phyloP scores from a whole-genome alignment of 345 rosid genomes.

The Corchorus capsularis region DNA sequence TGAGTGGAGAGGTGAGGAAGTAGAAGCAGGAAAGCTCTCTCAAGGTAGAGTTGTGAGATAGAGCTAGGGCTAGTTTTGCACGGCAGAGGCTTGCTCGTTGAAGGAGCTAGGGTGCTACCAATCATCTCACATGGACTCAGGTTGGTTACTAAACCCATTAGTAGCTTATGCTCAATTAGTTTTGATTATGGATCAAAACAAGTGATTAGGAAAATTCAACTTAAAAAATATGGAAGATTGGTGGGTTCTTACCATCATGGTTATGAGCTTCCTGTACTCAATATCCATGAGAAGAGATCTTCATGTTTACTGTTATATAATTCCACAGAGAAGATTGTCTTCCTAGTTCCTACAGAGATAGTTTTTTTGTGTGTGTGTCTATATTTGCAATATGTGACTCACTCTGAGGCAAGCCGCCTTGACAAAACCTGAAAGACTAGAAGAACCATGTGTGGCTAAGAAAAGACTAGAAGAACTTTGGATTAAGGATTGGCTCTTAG shows the following conservation, averaged over 20 bases:
- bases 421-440: no score
- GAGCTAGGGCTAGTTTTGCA: background rate
- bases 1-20: background rate
- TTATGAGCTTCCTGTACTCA: background rate
- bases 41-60: constrained; percentile 8
- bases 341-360: background rate
- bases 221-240: background rate
- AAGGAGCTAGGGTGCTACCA: background rate
- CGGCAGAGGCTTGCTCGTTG: background rate
- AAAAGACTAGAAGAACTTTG: no score
- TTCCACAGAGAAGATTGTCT: background rate
- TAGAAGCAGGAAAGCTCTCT: background rate
- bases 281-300: background rate
- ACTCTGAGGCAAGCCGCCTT: background rate
- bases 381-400: background rate
- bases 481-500: no score
- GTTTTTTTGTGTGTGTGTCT: background rate
- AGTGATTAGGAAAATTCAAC: background rate
- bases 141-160: background rate
- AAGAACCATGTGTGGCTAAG: no score
- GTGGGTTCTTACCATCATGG: background rate
- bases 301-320: background rate
- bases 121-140: background rate
- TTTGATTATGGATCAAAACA: background rate
- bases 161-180: background rate